phyloP scores from a whole-genome alignment of 805 yeast genomes.

The Soucietia sequanensis region DNA sequence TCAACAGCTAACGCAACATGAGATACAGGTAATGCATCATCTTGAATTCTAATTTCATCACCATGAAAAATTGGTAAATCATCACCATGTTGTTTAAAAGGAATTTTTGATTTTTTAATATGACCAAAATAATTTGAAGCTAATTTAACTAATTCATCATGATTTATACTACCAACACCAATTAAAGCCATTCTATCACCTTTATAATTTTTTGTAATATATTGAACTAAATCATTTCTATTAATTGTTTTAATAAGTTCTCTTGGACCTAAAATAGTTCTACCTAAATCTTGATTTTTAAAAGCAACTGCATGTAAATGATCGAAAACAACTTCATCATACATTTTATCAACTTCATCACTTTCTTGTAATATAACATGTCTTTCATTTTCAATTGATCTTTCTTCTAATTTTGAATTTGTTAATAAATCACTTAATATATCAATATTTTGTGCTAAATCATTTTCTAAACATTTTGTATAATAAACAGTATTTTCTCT shows the following conservation, averaged over 20 bases:
- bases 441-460: slow-evolving; percentile 83
- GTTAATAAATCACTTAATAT: slow-evolving; percentile 88
- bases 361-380: slow-evolving; percentile 95
- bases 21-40: slow-evolving; percentile 79
- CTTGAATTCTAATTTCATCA: slow-evolving; percentile 82
- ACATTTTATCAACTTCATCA: slow-evolving; percentile 97
- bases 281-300: slow-evolving; percentile 88
- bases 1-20: slow-evolving; percentile 95
- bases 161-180: slow-evolving; percentile 93
- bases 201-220: slow-evolving; percentile 82
- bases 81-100: slow-evolving; percentile 73
- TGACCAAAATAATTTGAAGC: slow-evolving; percentile 80
- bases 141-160: slow-evolving; percentile 71
- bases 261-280: slow-evolving; percentile 94
- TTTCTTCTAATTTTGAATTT: slow-evolving; percentile 73
- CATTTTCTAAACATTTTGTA: slow-evolving; percentile 79
- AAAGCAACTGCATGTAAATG: slow-evolving; percentile 91
- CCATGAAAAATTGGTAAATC: slow-evolving; percentile 78
- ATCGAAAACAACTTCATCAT: slow-evolving; percentile 97
- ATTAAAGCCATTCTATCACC: slow-evolving; percentile 98
- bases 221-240: slow-evolving; percentile 70
- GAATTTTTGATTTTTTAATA: slow-evolving; percentile 55
- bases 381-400: slow-evolving; percentile 92
- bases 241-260: slow-evolving; percentile 80
- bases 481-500: slow-evolving; percentile 97